Conservation (phyloP, 1,139 yeast species). For the Yamadazyma blattariae region DNA sequence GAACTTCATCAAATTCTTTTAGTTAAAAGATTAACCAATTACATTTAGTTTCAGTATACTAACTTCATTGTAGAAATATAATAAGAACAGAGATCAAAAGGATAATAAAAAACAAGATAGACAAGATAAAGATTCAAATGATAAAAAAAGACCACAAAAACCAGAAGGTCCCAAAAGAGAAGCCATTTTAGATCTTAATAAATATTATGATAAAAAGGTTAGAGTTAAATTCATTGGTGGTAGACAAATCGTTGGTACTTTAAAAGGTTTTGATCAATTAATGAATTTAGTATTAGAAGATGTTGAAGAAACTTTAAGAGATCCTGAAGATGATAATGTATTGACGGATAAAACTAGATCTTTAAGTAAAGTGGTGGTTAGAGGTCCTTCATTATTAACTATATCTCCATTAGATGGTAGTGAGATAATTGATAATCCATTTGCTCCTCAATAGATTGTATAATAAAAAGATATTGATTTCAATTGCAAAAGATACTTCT, state of each 20-base stretch:
- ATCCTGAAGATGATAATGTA: slow-evolving; percentile 55
- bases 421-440: slow-evolving; percentile 75
- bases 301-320: slow-evolving; percentile 68
- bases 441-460: slow-evolving; percentile 18
- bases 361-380: slow-evolving; percentile 81
- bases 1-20: too few species aligned
- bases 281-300: slow-evolving; percentile 92
- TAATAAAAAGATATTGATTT: too few species aligned
- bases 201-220: slow-evolving; percentile 70
- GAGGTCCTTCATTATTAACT: slow-evolving; percentile 81
- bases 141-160: slow-evolving; percentile 34
- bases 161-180: slow-evolving; percentile 83
- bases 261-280: slow-evolving; percentile 89
- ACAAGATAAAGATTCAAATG: slow-evolving; percentile 3
- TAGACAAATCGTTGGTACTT: slow-evolving; percentile 68
- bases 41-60: too few species aligned
- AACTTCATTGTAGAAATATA: too few species aligned
- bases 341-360: slow-evolving; percentile 55
- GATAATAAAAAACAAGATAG: slow-evolving; percentile 2
- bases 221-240: slow-evolving; percentile 89
- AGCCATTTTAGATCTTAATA: slow-evolving; percentile 80
- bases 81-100: neutral
- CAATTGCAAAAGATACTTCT: too few species aligned
- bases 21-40: too few species aligned
- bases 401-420: slow-evolving; percentile 85